Evolutionary conservation across 1,284 basidiomycete genomes (phyloP).

Genomic region (Cryptococcus hybrid): DNA sequence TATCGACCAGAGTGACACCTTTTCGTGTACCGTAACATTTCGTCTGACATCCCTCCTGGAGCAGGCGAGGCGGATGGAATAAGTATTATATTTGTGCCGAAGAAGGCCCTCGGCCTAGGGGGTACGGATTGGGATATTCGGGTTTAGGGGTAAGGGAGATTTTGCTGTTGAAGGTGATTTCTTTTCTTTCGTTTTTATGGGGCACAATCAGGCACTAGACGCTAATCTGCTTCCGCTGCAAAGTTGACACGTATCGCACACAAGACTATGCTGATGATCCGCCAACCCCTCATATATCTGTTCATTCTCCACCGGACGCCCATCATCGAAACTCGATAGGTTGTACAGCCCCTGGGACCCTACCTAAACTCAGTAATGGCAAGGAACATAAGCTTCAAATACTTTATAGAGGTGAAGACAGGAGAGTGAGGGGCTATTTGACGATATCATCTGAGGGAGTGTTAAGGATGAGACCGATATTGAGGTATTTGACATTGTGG

Average conservation of each 20-base stretch:
- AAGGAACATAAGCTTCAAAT: constrained; percentile 23
- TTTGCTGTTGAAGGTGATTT: constrained; percentile 43
- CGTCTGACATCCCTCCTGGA: constrained; percentile 20
- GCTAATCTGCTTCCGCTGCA: background rate
- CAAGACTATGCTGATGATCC: constrained; percentile 39
- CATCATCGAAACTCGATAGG: constrained; percentile 37
- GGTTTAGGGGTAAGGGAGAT: constrained; percentile 35
- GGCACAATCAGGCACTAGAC: background rate
- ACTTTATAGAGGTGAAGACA: constrained; percentile 9
- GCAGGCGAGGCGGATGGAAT: constrained; percentile 39
- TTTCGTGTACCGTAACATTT: constrained; percentile 23
- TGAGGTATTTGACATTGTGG: constrained; percentile 15
- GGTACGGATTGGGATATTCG: constrained; percentile 41
- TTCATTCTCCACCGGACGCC: constrained; percentile 40
- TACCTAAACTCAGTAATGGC: constrained; percentile 36
- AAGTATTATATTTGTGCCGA: constrained; percentile 24
- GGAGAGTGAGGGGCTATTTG: constrained; percentile 19
- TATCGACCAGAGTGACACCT: constrained; percentile 12
- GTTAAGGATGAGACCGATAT: constrained; percentile 7
- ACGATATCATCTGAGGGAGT: constrained; percentile 3
- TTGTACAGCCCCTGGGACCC: constrained; percentile 20
- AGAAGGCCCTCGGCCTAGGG: constrained; percentile 30
- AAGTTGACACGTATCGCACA: constrained; percentile 27
- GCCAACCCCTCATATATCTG: constrained; percentile 41
- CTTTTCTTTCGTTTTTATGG: background rate